phyloP scores from a whole-genome alignment of 208 protist genomes.

The Trypanosoma brucei region DNA sequence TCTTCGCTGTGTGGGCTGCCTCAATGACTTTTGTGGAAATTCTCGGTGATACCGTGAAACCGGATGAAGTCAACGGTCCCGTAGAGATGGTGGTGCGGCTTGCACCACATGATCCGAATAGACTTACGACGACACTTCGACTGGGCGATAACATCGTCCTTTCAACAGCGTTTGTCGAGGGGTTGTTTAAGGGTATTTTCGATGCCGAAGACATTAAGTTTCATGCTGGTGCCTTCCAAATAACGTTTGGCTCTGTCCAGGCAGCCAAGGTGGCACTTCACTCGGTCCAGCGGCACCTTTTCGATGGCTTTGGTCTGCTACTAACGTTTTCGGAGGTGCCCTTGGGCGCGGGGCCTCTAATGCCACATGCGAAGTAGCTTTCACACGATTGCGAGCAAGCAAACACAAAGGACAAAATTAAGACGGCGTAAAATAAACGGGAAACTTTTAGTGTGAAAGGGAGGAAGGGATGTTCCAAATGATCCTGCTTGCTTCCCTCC shows the following conservation, averaged over 20 bases:
- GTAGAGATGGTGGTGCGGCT: slow-evolving; percentile 19
- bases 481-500: too few species aligned
- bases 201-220: slow-evolving; percentile 39
- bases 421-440: too few species aligned
- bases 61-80: background rate
- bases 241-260: slow-evolving; percentile 33
- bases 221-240: slow-evolving; percentile 32
- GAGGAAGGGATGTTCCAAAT: too few species aligned
- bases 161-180: slow-evolving; percentile 51
- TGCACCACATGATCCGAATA: slow-evolving; percentile 31
- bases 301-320: slow-evolving; percentile 41
- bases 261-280: slow-evolving; percentile 48
- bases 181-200: slow-evolving; percentile 63
- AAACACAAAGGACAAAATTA: too few species aligned
- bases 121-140: slow-evolving; percentile 24
- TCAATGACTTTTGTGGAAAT: slow-evolving; percentile 16
- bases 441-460: too few species aligned
- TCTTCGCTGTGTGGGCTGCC: slow-evolving; percentile 32
- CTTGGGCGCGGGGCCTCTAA: background rate
- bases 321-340: slow-evolving; percentile 11
- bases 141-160: slow-evolving; percentile 58
- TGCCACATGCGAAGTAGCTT: background rate
- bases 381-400: too few species aligned
- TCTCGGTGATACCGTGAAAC: slow-evolving; percentile 1
- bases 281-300: slow-evolving; percentile 56